Evolutionary conservation across 2,329 filamentous ascomycete genomes (phyloP).

Genomic region (Didymella pinodella): DNA sequence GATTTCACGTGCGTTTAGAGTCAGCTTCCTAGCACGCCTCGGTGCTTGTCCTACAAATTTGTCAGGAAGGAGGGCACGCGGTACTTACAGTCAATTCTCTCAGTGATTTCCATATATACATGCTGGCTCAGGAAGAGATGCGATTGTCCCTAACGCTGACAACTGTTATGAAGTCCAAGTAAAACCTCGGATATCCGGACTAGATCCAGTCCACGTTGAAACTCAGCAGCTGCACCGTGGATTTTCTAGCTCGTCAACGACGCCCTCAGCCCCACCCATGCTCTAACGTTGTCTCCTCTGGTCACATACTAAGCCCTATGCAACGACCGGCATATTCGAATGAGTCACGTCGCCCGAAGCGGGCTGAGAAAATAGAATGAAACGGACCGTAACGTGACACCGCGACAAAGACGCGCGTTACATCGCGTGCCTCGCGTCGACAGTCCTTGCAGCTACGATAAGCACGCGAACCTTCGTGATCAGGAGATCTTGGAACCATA

Average conservation of each 20-base stretch:
- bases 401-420: conserved; percentile 21
- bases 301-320: conserved; percentile 14
- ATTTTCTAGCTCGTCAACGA: conserved; percentile 8
- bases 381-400: conserved; percentile 20
- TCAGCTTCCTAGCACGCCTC: too few relatives aligned
- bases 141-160: too few relatives aligned
- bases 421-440: conserved; percentile 21
- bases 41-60: too few relatives aligned
- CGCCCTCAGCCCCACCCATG: conserved; percentile 13
- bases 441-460: conserved; percentile 5
- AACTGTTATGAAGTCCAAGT: background rate
- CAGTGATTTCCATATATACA: too few relatives aligned
- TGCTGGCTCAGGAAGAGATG: too few relatives aligned
- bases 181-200: conserved; percentile 3
- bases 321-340: conserved; percentile 11
- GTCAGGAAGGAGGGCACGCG: too few relatives aligned
- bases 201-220: conserved; percentile 1
- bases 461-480: background rate
- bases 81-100: too few relatives aligned
- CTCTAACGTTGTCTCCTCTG: background rate
- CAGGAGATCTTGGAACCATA: background rate
- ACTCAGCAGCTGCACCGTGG: conserved; percentile 8
- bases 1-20: too few relatives aligned
- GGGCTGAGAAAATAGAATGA: conserved; percentile 6
- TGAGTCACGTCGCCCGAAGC: conserved; percentile 17